Base-by-base conservation (phyloP, 441 rosid species). In the Gossypium aridum region DNA sequence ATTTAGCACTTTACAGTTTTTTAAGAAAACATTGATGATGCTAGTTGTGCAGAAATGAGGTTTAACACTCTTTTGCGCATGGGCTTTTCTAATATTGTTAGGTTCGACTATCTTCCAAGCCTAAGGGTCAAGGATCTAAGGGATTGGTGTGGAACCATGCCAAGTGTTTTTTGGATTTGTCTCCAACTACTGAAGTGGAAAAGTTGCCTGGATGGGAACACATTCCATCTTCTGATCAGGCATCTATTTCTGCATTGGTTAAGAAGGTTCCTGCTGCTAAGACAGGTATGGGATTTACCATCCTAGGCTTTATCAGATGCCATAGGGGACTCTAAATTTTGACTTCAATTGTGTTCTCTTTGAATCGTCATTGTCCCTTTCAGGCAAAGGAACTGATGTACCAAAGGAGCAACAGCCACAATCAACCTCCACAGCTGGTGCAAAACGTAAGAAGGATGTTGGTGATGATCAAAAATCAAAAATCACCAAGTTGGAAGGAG, bases 111-210 rank as follows among this genome's bases (percentile, higher is more conserved):
- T 93, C 89, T 51, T 80, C 89, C 43, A 93, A 92, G 81, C 87
- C 92, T 75, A 87, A 85, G 71, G 96, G 92, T 53, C 89, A 87
- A 51, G 91, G 93, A 74, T 81, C 88, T 78, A 96, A 64, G 85
- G 93, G 91, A 74, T 60, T 92, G 78, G 82, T 87, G 23, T 93
- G 98, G 98, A 89, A 93, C 73, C 97, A 92, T 77, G 94, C 91
- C 26, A 85, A 80, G 67, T 96, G 98, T 82, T 89, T 90, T 81
- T 75, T 89, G 75, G 86, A 85, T 12, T 80, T 77, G 80, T 68
- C 83, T 70, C 84, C 92, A 22, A 86, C 91, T 75, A 74, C 83
- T 70, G 81, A 84, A 76, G 83, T 86, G 76, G 88, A 90, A 65
- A 91, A 88, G 76, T 76, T 93, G 84, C 66, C 90, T 63, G 99